Evolutionary conservation across 192 early-diverging fungal species (phyloP).

Genomic region (Linnemannia exigua): DNA sequence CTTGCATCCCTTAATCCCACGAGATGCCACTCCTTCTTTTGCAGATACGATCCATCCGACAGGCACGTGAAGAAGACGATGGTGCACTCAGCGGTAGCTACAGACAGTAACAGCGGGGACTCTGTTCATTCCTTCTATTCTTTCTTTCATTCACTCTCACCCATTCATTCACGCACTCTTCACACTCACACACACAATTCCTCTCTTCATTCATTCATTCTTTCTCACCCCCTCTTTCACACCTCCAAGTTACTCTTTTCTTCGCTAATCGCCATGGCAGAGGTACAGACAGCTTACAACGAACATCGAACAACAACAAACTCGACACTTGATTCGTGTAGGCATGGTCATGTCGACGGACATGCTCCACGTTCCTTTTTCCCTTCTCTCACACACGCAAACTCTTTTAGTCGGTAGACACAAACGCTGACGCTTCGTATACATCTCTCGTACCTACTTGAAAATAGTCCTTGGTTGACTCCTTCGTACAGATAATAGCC

Average conservation of each 20-base stretch:
- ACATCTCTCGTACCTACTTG: neutral
- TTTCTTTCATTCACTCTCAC: neutral
- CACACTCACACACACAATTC: neutral
- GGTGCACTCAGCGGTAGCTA: neutral
- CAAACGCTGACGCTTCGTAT: neutral
- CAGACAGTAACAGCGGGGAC: too few species aligned
- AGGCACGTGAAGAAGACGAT: neutral
- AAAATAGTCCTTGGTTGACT: neutral
- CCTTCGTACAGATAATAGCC: slow-evolving; percentile 19
- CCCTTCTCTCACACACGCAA: neutral
- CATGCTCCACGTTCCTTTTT: neutral
- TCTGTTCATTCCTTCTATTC: neutral
- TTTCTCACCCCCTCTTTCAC: neutral
- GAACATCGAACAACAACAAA: neutral
- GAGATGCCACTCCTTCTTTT: too few species aligned
- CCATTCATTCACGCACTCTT: neutral
- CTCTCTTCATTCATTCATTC: neutral
- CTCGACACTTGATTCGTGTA: neutral
- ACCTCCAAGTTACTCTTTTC: neutral
- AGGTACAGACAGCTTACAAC: neutral
- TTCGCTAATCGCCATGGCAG: neutral
- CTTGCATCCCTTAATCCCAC: too few species aligned
- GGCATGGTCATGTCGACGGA: neutral
- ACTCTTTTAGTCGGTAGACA: too few species aligned
- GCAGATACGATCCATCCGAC: too few species aligned